phyloP scores from a whole-genome alignment of 345 rosid genomes.

The Aquilaria yunnanensis region DNA sequence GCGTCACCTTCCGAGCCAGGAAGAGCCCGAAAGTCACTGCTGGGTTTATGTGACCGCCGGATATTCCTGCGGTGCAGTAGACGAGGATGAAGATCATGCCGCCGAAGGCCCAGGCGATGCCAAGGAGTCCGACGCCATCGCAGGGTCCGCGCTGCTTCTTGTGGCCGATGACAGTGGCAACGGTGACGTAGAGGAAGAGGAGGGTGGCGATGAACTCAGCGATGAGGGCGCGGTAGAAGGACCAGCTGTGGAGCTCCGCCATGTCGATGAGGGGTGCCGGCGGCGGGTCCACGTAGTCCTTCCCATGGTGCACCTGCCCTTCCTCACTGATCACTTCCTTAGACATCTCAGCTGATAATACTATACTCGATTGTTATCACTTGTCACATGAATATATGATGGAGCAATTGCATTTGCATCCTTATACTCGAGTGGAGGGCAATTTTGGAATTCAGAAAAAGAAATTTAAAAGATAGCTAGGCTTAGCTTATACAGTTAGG shows the following conservation, averaged over 20 bases:
- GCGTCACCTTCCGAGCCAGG: constrained; percentile 46
- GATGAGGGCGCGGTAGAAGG: constrained; percentile 86
- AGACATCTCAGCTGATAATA: constrained; percentile 32
- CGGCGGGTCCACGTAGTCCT: constrained; percentile 96
- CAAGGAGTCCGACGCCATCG: constrained; percentile 80
- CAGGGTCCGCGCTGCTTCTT: constrained; percentile 55
- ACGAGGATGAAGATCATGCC: too few relatives aligned
- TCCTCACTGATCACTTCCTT: constrained; percentile 77
- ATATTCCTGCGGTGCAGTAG: too few relatives aligned
- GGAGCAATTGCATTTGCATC: background rate
- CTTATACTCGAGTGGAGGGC: constrained; percentile 22
- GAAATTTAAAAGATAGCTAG: constrained; percentile 1
- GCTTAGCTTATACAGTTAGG: background rate
- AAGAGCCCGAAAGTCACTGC: too few relatives aligned
- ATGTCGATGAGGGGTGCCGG: constrained; percentile 75
- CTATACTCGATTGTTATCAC: background rate
- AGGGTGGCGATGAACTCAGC: constrained; percentile 96
- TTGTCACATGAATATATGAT: background rate
- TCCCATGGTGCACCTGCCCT: constrained; percentile 40
- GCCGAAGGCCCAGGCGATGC: constrained; percentile 50
- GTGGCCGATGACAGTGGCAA: constrained; percentile 86
- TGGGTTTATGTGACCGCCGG: too few relatives aligned
- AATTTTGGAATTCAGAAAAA: constrained; percentile 27
- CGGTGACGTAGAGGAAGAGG: constrained; percentile 75
- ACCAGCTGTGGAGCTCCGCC: constrained; percentile 73